Base-by-base conservation (phyloP, 2,329 filamentous ascomycete species). In the Diaporthe sp. region DNA sequence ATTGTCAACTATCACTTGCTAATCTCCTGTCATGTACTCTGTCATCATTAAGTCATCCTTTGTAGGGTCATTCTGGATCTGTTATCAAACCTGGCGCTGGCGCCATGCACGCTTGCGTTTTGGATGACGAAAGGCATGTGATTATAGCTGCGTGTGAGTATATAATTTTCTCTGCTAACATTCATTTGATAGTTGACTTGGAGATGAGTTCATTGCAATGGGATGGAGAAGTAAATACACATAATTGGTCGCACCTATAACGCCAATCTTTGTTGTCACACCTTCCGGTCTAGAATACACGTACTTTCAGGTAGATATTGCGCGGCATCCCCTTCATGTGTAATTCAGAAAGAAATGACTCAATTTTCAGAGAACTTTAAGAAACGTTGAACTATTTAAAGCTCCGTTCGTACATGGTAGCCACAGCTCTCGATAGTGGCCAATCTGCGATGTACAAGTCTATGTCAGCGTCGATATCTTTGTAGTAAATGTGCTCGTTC, bases 391-490 rank as follows among this genome's bases (percentile, higher is more conserved):
- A 34, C 65, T 70, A 70, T 42, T 70, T 70, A 42, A 34, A 70
- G n/a, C 65, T 70, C 4, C 17, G n/a, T 28, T 55, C 49, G 17
- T 70, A 70, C 65, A 70, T 70, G 34, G 65, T 70, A 22, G 65
- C 65, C 65, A 70, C 65, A 22, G 65, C 31, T 25, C 13, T 70
- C 4, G 65, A 55, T 10, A 70, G 17, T 42, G 65, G 65, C 65
- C 65, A 70, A 42, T 70, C 65, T 55, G 15, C 37, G 55, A n/a
- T 42, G 13, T 28, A 15, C 3, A 13, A 8, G 1, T 31, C 13
- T 5, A 5, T 7, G 46, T 70, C 17, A 68, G 65, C 19, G 4
- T 10, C 22, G n/a, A 15, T 39, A 10, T 39, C 2, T 22, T 25
- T 28, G 1, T 4, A 8, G 13, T 0, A 25, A 6, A 9, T 28